phyloP scores from a whole-genome alignment of 164 flowering plant species.

The Annona cherimola region DNA sequence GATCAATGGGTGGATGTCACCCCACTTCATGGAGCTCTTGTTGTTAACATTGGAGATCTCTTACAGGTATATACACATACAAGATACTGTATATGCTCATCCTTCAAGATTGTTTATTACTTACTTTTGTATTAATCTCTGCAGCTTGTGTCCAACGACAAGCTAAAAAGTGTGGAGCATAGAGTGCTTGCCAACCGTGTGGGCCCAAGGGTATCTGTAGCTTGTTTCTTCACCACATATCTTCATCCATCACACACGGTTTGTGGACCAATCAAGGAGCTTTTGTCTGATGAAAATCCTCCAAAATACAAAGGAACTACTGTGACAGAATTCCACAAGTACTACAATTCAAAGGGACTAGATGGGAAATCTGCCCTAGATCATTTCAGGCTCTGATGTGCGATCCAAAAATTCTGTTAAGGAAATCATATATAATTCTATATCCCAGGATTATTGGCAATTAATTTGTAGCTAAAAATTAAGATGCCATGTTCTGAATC shows the following conservation, averaged over 20 bases:
- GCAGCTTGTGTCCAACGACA: constrained; percentile 40
- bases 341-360: constrained; percentile 18
- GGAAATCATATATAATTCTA: too few relatives aligned
- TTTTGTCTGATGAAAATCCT: constrained; percentile 31
- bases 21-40: constrained; percentile 22
- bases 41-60: constrained; percentile 24
- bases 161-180: constrained; percentile 32
- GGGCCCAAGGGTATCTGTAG: constrained; percentile 39
- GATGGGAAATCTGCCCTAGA: constrained; percentile 19
- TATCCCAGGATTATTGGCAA: too few relatives aligned
- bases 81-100: background rate
- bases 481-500: too few relatives aligned
- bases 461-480: too few relatives aligned
- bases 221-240: constrained; percentile 25
- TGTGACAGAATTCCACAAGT: constrained; percentile 13
- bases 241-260: constrained; percentile 1
- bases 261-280: constrained; percentile 41
- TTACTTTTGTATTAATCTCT: background rate
- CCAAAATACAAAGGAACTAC: constrained; percentile 29
- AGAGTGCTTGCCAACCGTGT: constrained; percentile 23
- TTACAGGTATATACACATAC: constrained; percentile 8
- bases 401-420: too few relatives aligned
- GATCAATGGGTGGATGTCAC: constrained; percentile 23
- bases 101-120: background rate
- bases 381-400: background rate